Percentiles rank a stretch among this genome's conserved stretches.
phyloP scores from a whole-genome alignment of 2,329 filamentous ascomycete species.

The Apiospora koreana region DNA sequence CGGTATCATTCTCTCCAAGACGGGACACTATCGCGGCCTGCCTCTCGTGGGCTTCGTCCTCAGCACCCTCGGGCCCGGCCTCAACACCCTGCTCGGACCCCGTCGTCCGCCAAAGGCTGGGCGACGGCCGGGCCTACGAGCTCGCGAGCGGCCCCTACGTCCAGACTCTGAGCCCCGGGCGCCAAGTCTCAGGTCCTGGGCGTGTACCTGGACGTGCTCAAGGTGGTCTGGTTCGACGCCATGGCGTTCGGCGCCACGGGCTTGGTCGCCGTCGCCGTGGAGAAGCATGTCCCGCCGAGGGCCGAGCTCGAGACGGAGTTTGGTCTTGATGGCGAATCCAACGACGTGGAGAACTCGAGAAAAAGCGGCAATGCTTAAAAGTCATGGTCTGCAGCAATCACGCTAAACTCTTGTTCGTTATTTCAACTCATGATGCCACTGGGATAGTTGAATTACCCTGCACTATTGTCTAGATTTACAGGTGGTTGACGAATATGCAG shows the following conservation, averaged over 20 bases:
- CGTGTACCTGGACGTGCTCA: neutral
- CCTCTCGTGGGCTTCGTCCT: conserved; percentile 25
- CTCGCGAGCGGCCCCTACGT: neutral
- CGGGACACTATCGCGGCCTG: conserved; percentile 15
- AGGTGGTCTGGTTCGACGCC: neutral
- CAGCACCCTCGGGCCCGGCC: conserved; percentile 33
- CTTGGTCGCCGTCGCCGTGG: neutral
- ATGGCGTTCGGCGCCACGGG: neutral
- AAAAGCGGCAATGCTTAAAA: too few relatives aligned
- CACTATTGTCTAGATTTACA: too few relatives aligned
- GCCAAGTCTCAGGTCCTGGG: neutral
- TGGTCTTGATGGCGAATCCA: neutral
- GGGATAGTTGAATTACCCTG: too few relatives aligned
- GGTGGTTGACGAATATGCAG: too few relatives aligned
- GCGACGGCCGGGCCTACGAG: neutral
- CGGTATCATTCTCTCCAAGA: conserved; percentile 24
- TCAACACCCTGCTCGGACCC: conserved; percentile 33
- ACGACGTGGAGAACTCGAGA: too few relatives aligned
- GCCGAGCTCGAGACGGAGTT: conserved; percentile 10
- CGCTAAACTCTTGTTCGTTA: too few relatives aligned
- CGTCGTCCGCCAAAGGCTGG: neutral
- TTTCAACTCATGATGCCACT: too few relatives aligned
- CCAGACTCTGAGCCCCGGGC: neutral
- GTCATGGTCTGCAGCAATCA: too few relatives aligned
- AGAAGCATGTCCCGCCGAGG: neutral